Conservation (phyloP, 2,329 filamentous ascomycete genomes). For the Aspergillus sergii region DNA sequence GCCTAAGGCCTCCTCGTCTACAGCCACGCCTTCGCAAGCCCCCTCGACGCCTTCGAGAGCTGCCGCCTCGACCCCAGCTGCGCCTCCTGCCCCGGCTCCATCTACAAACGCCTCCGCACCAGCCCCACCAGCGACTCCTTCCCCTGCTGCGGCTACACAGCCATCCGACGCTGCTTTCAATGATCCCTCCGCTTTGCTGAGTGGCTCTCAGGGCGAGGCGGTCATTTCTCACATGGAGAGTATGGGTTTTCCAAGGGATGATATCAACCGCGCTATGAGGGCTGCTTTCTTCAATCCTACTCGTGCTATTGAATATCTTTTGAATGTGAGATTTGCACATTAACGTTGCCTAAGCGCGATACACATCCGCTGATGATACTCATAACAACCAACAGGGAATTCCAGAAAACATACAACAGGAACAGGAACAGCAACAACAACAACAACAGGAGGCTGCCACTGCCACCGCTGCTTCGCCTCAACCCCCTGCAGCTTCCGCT, state of each 20-base stretch:
- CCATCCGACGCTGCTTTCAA: constrained; percentile 53
- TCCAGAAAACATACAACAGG: constrained; percentile 77
- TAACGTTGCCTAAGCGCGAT: neutral
- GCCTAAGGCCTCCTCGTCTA: constrained; percentile 67
- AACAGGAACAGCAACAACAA: constrained; percentile 69
- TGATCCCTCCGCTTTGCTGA: constrained; percentile 79
- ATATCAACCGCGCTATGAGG: constrained; percentile 92
- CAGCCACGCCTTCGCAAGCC: constrained; percentile 36
- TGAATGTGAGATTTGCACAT: constrained; percentile 66
- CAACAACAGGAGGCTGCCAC: constrained; percentile 62
- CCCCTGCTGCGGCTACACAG: constrained; percentile 47
- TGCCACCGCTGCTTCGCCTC: constrained; percentile 48
- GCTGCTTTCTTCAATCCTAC: constrained; percentile 97
- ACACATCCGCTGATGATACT: neutral
- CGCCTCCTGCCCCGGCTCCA: constrained; percentile 56
- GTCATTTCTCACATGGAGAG: constrained; percentile 92
- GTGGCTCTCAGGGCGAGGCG: constrained; percentile 78
- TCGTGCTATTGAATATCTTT: constrained; percentile 91
- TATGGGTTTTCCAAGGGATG: constrained; percentile 89
- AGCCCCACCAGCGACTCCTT: constrained; percentile 51
- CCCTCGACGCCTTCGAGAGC: constrained; percentile 44
- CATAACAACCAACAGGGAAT: constrained; percentile 67
- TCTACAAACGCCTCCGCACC: constrained; percentile 47
- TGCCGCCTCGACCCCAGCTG: constrained; percentile 47
- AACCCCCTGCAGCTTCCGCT: constrained; percentile 36